Conservation (phyloP, 805 yeast species). For the Metschnikowia gruessii region DNA sequence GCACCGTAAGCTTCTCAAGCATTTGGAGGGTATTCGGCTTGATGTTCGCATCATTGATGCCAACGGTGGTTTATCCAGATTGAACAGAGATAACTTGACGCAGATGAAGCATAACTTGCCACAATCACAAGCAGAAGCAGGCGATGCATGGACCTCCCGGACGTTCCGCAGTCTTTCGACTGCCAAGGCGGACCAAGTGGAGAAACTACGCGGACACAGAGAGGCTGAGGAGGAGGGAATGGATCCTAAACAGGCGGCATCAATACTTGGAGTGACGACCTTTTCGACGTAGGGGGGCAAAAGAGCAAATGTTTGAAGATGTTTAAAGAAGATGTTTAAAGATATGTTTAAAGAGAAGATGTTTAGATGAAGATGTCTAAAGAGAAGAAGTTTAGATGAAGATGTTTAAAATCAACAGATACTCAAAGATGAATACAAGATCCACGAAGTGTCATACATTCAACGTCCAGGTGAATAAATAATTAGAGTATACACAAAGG, state of each 20-base stretch:
- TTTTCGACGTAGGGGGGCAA: conserved; percentile 49
- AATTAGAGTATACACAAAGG: conserved; percentile 3
- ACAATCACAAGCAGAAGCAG: conserved; percentile 41
- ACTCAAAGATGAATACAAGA: neutral
- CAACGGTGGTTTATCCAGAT: conserved; percentile 75
- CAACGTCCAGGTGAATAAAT: neutral
- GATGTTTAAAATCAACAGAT: too few relatives aligned
- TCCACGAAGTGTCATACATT: neutral
- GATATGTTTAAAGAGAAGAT: too few relatives aligned
- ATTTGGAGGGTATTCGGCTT: conserved; percentile 66
- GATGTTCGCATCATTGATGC: conserved; percentile 75
- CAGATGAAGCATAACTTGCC: conserved; percentile 41
- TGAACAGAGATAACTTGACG: conserved; percentile 69
- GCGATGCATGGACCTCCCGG: conserved; percentile 46
- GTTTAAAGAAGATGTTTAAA: too few relatives aligned
- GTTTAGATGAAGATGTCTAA: too few relatives aligned
- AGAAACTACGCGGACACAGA: conserved; percentile 2
- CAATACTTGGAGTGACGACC: conserved; percentile 71
- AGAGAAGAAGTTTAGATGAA: too few relatives aligned
- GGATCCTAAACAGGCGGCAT: conserved; percentile 84
- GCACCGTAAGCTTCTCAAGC: conserved; percentile 74
- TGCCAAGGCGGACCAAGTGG: conserved; percentile 25
- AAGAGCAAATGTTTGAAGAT: too few relatives aligned
- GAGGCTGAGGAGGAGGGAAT: conserved; percentile 35
- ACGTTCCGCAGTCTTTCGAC: conserved; percentile 36